Evolutionary conservation across 495 filamentous ascomycete species (phyloP).

Genomic region (Penicillium malachiteum): DNA sequence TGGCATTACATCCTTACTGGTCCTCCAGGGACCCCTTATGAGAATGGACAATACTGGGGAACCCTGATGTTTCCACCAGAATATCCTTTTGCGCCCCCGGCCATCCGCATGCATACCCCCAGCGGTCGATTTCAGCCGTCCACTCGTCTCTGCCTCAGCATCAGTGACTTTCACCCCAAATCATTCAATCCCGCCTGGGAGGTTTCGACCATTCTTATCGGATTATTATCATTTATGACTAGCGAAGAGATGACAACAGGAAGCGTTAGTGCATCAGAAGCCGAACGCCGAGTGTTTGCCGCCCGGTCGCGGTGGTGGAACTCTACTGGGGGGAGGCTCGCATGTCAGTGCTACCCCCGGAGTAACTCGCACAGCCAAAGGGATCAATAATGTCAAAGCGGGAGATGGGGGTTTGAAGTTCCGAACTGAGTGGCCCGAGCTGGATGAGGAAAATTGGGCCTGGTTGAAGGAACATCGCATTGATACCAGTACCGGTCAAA

Average conservation of each 20-base stretch:
- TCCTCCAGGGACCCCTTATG: constrained; percentile 91
- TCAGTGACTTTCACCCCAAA: constrained; percentile 95
- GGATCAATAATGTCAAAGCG: constrained; percentile 68
- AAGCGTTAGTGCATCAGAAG: constrained; percentile 73
- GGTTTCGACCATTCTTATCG: constrained; percentile 92
- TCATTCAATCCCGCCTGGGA: constrained; percentile 99
- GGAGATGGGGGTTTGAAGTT: constrained; percentile 95
- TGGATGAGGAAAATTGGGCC: constrained; percentile 88
- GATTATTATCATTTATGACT: constrained; percentile 95
- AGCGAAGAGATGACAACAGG: constrained; percentile 99
- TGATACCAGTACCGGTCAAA: constrained; percentile 72
- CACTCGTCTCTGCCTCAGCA: constrained; percentile 88
- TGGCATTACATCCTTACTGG: constrained; percentile 99
- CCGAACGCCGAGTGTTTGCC: constrained; percentile 76
- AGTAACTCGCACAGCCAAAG: constrained; percentile 46
- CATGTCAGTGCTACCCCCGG: constrained; percentile 51
- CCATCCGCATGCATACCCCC: constrained; percentile 98
- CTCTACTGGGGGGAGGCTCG: constrained; percentile 87
- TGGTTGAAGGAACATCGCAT: constrained; percentile 86
- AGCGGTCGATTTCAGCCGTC: constrained; percentile 92
- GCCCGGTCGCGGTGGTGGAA: constrained; percentile 93
- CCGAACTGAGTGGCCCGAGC: constrained; percentile 80
- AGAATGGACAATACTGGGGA: constrained; percentile 96
- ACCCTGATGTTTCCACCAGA: constrained; percentile 92
- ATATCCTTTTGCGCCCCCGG: constrained; percentile 95